Percentiles rank a stretch among this genome's conserved stretches.
Evolutionary conservation across 768 basidiomycete genomes (phyloP).

Genomic region (Coprinopsis marcescibilis): DNA sequence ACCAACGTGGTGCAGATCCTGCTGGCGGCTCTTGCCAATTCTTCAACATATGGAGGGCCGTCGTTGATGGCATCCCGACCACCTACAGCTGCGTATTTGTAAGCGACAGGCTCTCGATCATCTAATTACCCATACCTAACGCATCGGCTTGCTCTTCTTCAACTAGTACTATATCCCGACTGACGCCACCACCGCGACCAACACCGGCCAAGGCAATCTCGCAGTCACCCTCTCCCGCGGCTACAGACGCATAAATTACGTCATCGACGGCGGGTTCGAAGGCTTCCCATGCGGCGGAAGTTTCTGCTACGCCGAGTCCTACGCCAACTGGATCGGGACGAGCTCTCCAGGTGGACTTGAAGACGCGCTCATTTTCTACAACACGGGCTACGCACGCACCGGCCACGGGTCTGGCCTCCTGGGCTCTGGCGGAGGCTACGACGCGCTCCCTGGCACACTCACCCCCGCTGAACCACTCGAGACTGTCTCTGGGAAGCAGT

Average conservation of each 20-base stretch:
- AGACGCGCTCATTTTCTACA: slow-evolving; percentile 42
- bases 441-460: slow-evolving; percentile 35
- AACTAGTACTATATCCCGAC: slow-evolving; percentile 42
- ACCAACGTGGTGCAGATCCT: slow-evolving; percentile 34
- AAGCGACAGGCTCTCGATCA: slow-evolving; percentile 12
- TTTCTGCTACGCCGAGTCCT: slow-evolving; percentile 36
- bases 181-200: slow-evolving; percentile 39
- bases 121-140: neutral
- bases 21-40: slow-evolving; percentile 41
- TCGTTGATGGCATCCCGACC: slow-evolving; percentile 39
- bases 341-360: slow-evolving; percentile 29
- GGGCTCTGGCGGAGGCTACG: slow-evolving; percentile 37
- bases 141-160: too few relatives aligned
- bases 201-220: slow-evolving; percentile 41
- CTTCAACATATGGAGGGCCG: slow-evolving; percentile 50
- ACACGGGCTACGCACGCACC: slow-evolving; percentile 32
- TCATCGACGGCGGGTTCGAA: slow-evolving; percentile 42
- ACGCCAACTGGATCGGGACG: slow-evolving; percentile 35
- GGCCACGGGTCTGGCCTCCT: slow-evolving; percentile 35
- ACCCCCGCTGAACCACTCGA: slow-evolving; percentile 24
- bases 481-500: slow-evolving; percentile 31
- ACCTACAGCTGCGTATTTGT: slow-evolving; percentile 48
- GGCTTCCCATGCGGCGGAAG: slow-evolving; percentile 29
- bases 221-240: slow-evolving; percentile 42
- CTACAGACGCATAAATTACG: slow-evolving; percentile 33